Base-by-base conservation (phyloP, 352 stramenopile species). In the Globisporangium emineosum region DNA sequence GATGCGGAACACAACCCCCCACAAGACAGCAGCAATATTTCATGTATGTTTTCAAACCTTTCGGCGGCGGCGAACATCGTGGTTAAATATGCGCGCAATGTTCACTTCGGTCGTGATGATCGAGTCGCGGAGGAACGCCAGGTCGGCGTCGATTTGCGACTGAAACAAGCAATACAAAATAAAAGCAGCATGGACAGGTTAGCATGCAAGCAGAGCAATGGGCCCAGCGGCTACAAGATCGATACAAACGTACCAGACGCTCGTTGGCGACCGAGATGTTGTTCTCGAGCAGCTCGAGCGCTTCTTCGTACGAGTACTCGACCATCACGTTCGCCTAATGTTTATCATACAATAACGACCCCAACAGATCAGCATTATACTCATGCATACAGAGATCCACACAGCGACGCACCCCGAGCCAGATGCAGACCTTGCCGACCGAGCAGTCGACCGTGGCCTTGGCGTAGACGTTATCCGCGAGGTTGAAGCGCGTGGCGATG, bases 101-200 rank as follows among this genome's bases (percentile, higher is more conserved):
- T 97, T 98, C 33, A 99, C 96, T 81, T 99, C 96, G 0, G 93
- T 95, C 35, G 95, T 99, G 73, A 98, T 98, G 79, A 98, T 98
- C 83, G 98, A 93, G 82, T 98, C 96, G 32, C 96, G 86, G 32
- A 98, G 81, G 73, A 98, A 98, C 52, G 79, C 89, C 53, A 99
- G 72, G 77, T 98, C 96, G 63, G 97, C 76, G 27, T 93, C 86
- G 69, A 94, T 89, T 65, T 94, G 86, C 30, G 65, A 70, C 83
- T 91, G 55, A 17, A 60, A 8, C 30, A 60, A 10, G n/a, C 21
- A 19, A 45, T 6, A n/a, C 37, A 45, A 45, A 12, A 40, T 12
- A 40, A 35, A 5, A 35, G 17, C 12, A 40, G 33, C 5, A 45
- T 13, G 15, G 15, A 1, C 15, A 21, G 19, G 15, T 45, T 6